These are phyloP conservation scores for Bromus sterilis DNA, from an alignment of 176 grass and related monocot species.

Conservation along the genomic window DNA sequence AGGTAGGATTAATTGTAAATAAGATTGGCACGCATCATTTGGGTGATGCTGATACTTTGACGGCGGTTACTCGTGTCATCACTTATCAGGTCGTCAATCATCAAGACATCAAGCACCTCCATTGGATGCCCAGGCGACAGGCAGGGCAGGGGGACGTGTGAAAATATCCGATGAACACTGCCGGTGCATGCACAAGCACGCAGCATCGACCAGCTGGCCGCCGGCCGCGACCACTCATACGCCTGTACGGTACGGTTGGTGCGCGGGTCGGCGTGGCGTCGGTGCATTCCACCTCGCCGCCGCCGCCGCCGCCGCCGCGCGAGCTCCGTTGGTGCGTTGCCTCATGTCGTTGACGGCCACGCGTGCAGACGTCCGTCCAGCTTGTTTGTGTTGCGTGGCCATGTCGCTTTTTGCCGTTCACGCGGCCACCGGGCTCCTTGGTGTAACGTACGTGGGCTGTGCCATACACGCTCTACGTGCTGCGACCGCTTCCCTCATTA, in stretches of 20 bases:
- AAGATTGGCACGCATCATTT: background rate
- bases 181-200: background rate
- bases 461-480: background rate
- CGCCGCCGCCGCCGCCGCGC: background rate
- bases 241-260: background rate
- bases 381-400: background rate
- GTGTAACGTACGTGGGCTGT: no score
- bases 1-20: background rate
- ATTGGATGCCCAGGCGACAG: background rate
- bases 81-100: no score
- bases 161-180: no score
- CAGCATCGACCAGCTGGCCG: background rate
- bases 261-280: background rate
- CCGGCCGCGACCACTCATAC: background rate
- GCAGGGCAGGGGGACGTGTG: no score
- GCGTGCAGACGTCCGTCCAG: no score
- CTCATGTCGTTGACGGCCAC: background rate
- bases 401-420: background rate
- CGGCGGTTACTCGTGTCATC: no score
- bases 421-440: background rate
- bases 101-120: no score
- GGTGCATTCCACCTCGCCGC: background rate
- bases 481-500: background rate
- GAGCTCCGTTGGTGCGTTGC: background rate
- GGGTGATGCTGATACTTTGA: constrained; percentile 5